These are phyloP conservation scores for Pyricularia sp. DNA, from an alignment of 2,329 filamentous ascomycete genomes.

Conservation along the genomic window DNA sequence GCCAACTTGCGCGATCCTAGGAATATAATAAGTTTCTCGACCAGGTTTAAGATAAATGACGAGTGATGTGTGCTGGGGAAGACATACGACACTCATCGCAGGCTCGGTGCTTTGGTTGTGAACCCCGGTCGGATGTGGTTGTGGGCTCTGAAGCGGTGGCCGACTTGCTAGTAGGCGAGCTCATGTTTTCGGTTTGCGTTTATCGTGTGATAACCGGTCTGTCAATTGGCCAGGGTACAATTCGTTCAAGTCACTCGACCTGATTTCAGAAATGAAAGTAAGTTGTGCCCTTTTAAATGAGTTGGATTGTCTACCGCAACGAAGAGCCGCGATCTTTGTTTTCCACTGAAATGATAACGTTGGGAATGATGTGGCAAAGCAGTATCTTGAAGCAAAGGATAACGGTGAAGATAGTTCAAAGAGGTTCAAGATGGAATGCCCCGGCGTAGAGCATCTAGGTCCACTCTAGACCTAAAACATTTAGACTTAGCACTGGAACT, in stretches of 20 bases:
- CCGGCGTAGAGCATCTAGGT: neutral
- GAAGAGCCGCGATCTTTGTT: neutral
- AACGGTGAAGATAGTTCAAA: neutral
- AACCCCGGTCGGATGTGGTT: neutral
- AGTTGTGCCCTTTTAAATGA: neutral
- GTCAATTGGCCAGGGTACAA: neutral
- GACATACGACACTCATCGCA: constrained; percentile 56
- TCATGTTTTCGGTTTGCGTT: neutral
- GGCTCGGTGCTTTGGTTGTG: constrained; percentile 38
- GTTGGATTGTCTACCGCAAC: neutral
- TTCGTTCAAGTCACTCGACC: neutral
- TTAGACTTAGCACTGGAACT: neutral
- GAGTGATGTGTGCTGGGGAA: neutral
- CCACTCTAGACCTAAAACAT: neutral
- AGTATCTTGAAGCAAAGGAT: neutral
- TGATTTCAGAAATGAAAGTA: neutral
- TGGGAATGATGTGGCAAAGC: neutral
- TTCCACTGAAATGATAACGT: neutral
- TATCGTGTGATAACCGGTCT: neutral
- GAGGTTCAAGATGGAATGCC: neutral
- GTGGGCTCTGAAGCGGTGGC: neutral
- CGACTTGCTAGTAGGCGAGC: neutral
- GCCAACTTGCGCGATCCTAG: constrained; percentile 50
- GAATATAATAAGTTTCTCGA: neutral
- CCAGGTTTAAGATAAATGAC: neutral